A percentile compares a stretch with the other conserved stretches of the same genome.
Conservation (phyloP, 345 rosid species). For the Jatropha curcas region DNA sequence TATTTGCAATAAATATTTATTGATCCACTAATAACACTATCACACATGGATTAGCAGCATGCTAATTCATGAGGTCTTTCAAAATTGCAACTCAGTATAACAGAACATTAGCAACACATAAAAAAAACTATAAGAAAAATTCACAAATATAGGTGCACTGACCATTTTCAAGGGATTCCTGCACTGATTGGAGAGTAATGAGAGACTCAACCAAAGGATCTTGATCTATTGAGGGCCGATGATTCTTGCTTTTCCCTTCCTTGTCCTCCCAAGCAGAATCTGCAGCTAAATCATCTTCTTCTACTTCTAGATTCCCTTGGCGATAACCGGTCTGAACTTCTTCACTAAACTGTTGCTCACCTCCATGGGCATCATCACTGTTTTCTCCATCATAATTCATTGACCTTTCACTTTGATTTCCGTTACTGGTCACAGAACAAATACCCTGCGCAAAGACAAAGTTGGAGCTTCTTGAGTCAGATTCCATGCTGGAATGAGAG, state of each 20-base stretch:
- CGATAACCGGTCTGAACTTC: constrained; percentile 44
- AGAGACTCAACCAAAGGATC: constrained; percentile 62
- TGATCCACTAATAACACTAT: background rate
- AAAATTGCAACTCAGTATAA: background rate
- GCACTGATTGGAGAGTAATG: constrained; percentile 51
- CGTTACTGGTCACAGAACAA: constrained; percentile 48
- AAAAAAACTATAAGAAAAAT: background rate
- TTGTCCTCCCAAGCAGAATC: constrained; percentile 43
- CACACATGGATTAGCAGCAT: background rate
- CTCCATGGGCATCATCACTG: constrained; percentile 48
- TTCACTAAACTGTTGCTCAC: constrained; percentile 37
- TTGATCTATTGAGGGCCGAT: constrained; percentile 32
- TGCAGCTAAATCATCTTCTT: constrained; percentile 46
- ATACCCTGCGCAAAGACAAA: constrained; percentile 75
- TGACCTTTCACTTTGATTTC: constrained; percentile 45
- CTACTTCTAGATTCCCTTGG: constrained; percentile 43
- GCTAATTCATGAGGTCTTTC: no score
- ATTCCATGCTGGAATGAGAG: constrained; percentile 82
- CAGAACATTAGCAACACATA: background rate
- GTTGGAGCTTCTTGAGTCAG: constrained; percentile 86
- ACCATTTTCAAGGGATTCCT: constrained; percentile 72
- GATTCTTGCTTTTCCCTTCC: constrained; percentile 45
- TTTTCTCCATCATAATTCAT: constrained; percentile 55
- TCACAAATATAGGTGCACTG: constrained; percentile 9
- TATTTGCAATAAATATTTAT: background rate